Conservation (phyloP, 371 early-diverging fungal species). For the Mortierella sp. region DNA sequence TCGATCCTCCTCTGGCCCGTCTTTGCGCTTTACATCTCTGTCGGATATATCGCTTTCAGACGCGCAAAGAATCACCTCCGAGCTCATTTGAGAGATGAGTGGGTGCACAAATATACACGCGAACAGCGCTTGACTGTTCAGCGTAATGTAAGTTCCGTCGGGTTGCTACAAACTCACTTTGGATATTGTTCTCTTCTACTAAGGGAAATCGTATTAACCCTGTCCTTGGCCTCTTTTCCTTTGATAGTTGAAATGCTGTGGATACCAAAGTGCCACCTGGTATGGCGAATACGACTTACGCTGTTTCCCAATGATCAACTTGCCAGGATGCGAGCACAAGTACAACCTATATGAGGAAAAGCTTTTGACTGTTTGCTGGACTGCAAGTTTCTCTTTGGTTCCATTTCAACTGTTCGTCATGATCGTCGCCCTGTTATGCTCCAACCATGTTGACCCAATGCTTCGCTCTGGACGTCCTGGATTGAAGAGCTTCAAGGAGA, state of each 20-base stretch:
- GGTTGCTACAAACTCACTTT: no score
- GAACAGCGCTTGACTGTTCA: conserved; percentile 49
- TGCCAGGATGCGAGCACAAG: conserved; percentile 71
- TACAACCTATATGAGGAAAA: conserved; percentile 64
- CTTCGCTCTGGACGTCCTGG: conserved; percentile 51
- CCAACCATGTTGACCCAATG: conserved; percentile 71
- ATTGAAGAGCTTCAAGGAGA: conserved; percentile 49
- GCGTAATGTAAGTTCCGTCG: conserved; percentile 23
- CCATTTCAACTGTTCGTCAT: conserved; percentile 68
- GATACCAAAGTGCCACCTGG: conserved; percentile 27
- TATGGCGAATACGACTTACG: conserved; percentile 46
- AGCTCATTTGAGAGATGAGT: conserved; percentile 32
- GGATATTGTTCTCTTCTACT: no score
- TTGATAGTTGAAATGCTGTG: conserved; percentile 51
- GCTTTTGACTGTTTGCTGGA: conserved; percentile 59
- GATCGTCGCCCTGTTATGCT: conserved; percentile 66
- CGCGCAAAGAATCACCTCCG: conserved; percentile 45
- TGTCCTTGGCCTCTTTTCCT: neutral
- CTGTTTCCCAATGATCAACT: conserved; percentile 70
- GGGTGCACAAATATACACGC: conserved; percentile 37
- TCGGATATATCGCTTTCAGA: conserved; percentile 71
- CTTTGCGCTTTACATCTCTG: conserved; percentile 66
- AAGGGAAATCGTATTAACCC: neutral
- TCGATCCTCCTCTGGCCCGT: conserved; percentile 69
- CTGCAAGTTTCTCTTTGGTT: conserved; percentile 62